Evolutionary conservation across 2,329 filamentous ascomycete species (phyloP), one percentile per base, ranked within the genome.

Genomic region (Talaromyces islandicus): DNA sequence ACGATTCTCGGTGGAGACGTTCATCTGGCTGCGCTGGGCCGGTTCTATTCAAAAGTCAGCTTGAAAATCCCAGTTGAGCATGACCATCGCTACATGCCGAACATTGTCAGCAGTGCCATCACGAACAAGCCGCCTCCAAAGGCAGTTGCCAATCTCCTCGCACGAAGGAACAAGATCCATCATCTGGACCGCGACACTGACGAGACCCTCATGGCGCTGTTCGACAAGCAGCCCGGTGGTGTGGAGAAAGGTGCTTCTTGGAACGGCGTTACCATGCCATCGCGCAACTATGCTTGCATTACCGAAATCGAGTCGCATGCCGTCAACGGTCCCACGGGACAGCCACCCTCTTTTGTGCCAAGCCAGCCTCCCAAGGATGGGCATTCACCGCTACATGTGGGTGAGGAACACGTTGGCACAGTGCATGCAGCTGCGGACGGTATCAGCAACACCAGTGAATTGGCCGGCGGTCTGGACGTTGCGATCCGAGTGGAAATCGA

Each of bases 251-350:
- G 88, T 4, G 84, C 87, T 0, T 78, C 79, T 50, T 88, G 83
- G 70, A 97, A 97, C 75, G 84, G 90, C 64, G 89, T 91, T 63
- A 97, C 92, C 11, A 97, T 97, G 85, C 85, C 85, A 1, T 84
- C 81, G 56, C 79, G 85, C 58, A 87, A 88, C 71, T 87, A 84
- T 69, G 85, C 85, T 60, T 84, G 84, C 69, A 83, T 88, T 71
- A 81, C 81, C 51, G 84, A 88, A 66, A 74, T 77, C 43, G 69
- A 71, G 32, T 56, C 67, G 7, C 67, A 69, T 6, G 46, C 57
- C 9, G 56, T 64, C 25, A 74, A 68, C 56, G 71, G 67, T 24
- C 58, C 65, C 27, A 59, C 32, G 17, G 38, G 64, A 43, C 51
- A 41, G n/a, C 27, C 57, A 11, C 51, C 35, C 14, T 54, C 61